Evolutionary conservation across 805 yeast genomes (phyloP).

Genomic region (Candida maris): DNA sequence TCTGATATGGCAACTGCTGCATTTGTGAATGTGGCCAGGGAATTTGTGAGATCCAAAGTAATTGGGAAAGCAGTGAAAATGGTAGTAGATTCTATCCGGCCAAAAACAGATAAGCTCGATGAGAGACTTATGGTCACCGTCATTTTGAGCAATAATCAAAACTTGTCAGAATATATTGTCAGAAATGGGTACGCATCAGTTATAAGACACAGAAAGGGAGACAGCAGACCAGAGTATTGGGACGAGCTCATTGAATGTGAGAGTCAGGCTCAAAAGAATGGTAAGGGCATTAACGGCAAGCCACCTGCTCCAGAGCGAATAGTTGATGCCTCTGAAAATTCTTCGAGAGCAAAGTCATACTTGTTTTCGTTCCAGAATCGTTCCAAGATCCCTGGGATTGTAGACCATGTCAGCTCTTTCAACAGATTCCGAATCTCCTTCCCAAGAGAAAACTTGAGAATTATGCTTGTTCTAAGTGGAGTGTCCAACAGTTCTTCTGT

Average conservation of each 20-base stretch:
- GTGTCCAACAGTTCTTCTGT: constrained; percentile 40
- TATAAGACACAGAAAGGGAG: constrained; percentile 68
- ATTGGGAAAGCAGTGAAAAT: constrained; percentile 71
- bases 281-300: constrained; percentile 62
- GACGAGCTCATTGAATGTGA: constrained; percentile 73
- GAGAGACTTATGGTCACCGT: constrained; percentile 65
- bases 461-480: constrained; percentile 76
- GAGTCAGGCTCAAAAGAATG: constrained; percentile 48
- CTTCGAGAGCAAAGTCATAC: constrained; percentile 69
- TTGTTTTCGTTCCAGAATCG: constrained; percentile 66
- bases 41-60: constrained; percentile 61
- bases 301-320: constrained; percentile 56
- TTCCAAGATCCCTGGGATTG: constrained; percentile 60
- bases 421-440: constrained; percentile 62
- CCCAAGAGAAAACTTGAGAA: constrained; percentile 67
- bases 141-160: constrained; percentile 45
- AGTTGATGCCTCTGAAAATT: constrained; percentile 77
- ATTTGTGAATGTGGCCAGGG: constrained; percentile 64
- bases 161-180: constrained; percentile 60
- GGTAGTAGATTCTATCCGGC: constrained; percentile 60
- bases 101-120: constrained; percentile 56
- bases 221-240: constrained; percentile 72
- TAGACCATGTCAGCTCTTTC: constrained; percentile 68
- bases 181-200: constrained; percentile 73
- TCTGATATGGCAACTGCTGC: constrained; percentile 54